phyloP scores from a whole-genome alignment of 2,329 filamentous ascomycete species.

The Fusarium citri region DNA sequence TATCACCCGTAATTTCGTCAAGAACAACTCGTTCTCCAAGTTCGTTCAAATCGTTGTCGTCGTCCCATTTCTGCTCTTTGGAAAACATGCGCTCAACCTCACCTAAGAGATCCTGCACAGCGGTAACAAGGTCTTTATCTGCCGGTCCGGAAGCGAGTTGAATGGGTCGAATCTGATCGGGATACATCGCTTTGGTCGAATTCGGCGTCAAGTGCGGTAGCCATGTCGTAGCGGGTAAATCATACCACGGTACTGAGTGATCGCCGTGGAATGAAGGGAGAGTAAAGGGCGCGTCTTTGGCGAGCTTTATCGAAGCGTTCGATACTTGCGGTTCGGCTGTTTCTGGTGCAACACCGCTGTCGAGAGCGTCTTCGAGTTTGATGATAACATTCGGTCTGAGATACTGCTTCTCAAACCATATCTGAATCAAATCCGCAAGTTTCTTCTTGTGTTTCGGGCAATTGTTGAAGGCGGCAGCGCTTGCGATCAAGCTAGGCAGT shows the following conservation, averaged over 20 bases:
- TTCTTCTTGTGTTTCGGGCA: slow-evolving; percentile 75
- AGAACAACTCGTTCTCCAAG: slow-evolving; percentile 76
- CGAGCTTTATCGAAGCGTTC: slow-evolving; percentile 51
- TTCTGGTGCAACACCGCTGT: slow-evolving; percentile 51
- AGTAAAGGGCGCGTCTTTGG: slow-evolving; percentile 72
- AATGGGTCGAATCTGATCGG: slow-evolving; percentile 76
- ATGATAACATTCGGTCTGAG: slow-evolving; percentile 65
- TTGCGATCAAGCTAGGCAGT: slow-evolving; percentile 71
- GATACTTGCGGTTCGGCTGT: slow-evolving; percentile 34
- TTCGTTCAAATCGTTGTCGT: slow-evolving; percentile 75
- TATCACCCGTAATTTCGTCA: slow-evolving; percentile 74
- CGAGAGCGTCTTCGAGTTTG: slow-evolving; percentile 69
- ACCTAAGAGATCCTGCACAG: slow-evolving; percentile 76
- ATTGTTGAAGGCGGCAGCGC: slow-evolving; percentile 67
- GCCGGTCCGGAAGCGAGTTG: slow-evolving; percentile 76
- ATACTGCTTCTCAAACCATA: slow-evolving; percentile 78
- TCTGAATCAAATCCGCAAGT: slow-evolving; percentile 70
- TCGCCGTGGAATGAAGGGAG: slow-evolving; percentile 85
- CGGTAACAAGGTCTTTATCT: slow-evolving; percentile 71
- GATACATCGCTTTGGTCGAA: slow-evolving; percentile 78
- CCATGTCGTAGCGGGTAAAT: slow-evolving; percentile 84
- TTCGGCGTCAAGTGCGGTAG: slow-evolving; percentile 82
- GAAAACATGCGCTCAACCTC: slow-evolving; percentile 77
- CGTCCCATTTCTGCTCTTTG: slow-evolving; percentile 59
- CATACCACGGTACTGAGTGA: slow-evolving; percentile 77